A percentile compares a stretch with the other conserved stretches of the same genome.
Conservation (phyloP, 208 protist genomes). For the Crithidia bombi region DNA sequence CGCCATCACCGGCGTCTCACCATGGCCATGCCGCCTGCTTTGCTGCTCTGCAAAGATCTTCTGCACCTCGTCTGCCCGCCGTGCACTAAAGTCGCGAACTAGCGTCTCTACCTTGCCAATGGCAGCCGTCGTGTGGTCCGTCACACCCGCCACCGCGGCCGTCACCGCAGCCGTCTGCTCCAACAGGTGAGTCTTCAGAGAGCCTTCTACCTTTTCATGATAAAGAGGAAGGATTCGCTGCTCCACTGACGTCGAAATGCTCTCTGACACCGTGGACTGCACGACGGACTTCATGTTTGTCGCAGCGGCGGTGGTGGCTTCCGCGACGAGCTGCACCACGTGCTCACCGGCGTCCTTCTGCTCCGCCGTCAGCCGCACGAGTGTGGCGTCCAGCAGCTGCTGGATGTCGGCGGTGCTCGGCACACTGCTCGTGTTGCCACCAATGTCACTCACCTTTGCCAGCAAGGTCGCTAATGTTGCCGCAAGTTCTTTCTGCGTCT, state of each 20-base stretch:
- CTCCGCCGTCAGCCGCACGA: constrained; percentile 12
- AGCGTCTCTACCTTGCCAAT: constrained; percentile 21
- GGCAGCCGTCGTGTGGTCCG: constrained; percentile 17
- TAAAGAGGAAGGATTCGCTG: constrained; percentile 20
- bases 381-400: constrained; percentile 28
- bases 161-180: constrained; percentile 15
- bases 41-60: not conserved
- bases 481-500: constrained; percentile 6
- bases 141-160: constrained; percentile 8
- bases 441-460: constrained; percentile 18
- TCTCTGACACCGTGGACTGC: constrained; percentile 25
- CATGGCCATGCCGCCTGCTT: not conserved
- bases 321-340: constrained; percentile 17
- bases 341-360: constrained; percentile 12
- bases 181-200: constrained; percentile 14
- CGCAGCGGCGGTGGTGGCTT: constrained; percentile 13
- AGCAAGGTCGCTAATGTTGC: constrained; percentile 12
- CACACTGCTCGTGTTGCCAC: constrained; percentile 8
- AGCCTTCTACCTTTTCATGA: constrained; percentile 18
- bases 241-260: constrained; percentile 17
- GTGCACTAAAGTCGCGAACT: constrained; percentile 14
- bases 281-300: constrained; percentile 13
- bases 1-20: not conserved
- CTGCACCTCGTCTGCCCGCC: constrained; percentile 3
- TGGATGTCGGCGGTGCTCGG: constrained; percentile 31